Evolutionary conservation across 495 filamentous ascomycete genomes (phyloP), one percentile per base, ranked within the genome.

Genomic region (Penicillium manginii): DNA sequence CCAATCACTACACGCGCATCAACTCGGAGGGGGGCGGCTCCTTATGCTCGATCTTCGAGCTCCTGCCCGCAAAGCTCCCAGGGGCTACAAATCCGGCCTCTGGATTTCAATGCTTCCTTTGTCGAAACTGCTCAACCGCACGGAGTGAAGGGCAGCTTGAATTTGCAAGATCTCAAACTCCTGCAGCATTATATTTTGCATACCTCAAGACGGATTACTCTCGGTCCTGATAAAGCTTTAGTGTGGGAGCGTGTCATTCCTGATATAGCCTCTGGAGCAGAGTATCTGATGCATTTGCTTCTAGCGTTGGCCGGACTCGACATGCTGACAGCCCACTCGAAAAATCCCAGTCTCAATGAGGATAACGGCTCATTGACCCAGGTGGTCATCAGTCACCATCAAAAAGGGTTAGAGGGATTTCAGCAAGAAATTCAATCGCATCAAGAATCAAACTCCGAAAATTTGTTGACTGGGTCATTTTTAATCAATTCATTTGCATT

Each of bases 261-360:
- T 4, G 52, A 60, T 18, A 11, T 63, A 10, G 61, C 52, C 7
- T 29, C 43, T 2, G 8, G 32, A 29, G 40, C 31, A 35, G 45
- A 32, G 11, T 60, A 49, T 50, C 48, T 63, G 40, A 63, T 63
- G 61, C 61, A 63, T 35, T 48, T 63, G 12, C 35, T 63, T 21
- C n/a, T 63, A 8, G 61, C 57, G 18, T 37, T 63, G 22, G 61
- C 51, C 18, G 61, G 61, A 14, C 18, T 57, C 0, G 31, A 63
- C 18, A 56, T 59, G 39, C 31, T 59, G 10, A 54, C 45, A 9
- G 29, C 49, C 29, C 29, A 53, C 4, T 26, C 7, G 23, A 26
- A 26, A 5, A 26, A 26, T 26, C 23, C 23, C 23, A 26, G 7
- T 4, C 7, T 26, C 4, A 26, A 3, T 6, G 7, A 26, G 23